Conservation (phyloP, 305 asterid species). For the Rubia peregrina region DNA sequence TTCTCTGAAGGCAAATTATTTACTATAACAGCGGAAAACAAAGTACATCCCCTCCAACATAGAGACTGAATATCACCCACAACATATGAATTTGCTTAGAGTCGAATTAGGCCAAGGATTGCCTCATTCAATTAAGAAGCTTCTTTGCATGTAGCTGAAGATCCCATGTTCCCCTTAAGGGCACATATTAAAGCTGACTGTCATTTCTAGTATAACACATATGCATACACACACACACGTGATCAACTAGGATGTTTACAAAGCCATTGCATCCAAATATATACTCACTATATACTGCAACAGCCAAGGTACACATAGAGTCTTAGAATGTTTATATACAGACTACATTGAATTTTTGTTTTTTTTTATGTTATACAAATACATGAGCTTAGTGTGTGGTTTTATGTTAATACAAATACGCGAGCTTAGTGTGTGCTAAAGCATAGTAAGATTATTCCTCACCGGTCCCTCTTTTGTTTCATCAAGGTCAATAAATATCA, state of each 20-base stretch:
- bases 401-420: background rate
- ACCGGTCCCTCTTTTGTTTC: background rate
- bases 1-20: too few species aligned
- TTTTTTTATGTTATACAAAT: background rate
- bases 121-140: background rate
- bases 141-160: background rate
- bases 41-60: too few species aligned
- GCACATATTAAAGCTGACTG: background rate
- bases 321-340: background rate
- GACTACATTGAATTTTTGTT: background rate
- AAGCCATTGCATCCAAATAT: background rate
- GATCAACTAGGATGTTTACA: background rate
- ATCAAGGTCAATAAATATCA: background rate
- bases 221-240: background rate
- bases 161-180: background rate
- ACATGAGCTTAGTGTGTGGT: background rate
- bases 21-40: too few species aligned
- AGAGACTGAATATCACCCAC: too few species aligned
- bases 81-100: too few species aligned
- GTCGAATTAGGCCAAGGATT: background rate
- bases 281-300: background rate
- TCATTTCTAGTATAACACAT: background rate
- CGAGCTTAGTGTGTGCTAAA: background rate
- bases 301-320: background rate
- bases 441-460: background rate